Percentiles rank a stretch among this genome's conserved stretches.
phyloP scores from a whole-genome alignment of 768 basidiomycete species.

The Pulveroboletus ravenelii region DNA sequence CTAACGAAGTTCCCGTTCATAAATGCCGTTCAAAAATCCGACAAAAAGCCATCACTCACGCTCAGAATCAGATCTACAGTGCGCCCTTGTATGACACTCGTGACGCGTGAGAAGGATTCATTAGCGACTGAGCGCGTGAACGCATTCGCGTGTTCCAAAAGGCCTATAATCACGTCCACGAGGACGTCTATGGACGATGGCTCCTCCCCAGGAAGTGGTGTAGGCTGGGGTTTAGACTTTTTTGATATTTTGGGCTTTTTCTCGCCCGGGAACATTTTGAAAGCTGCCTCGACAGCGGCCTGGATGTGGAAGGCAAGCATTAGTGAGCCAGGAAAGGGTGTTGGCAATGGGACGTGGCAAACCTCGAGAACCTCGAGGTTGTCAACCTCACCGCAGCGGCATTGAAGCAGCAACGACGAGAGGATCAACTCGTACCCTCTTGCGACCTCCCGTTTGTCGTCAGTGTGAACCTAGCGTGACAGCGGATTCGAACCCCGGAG shows the following conservation, averaged over 20 bases:
- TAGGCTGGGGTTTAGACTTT: constrained; percentile 26
- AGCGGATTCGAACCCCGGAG: neutral
- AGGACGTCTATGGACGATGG: constrained; percentile 76
- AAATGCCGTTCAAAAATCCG: neutral
- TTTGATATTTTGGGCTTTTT: constrained; percentile 40
- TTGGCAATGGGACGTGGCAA: constrained; percentile 3
- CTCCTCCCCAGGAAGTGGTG: constrained; percentile 20
- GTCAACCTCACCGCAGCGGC: constrained; percentile 63
- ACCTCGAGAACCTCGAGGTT: constrained; percentile 64
- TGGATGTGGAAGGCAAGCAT: constrained; percentile 23
- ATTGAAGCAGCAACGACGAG: constrained; percentile 63
- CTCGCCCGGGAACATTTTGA: constrained; percentile 44
- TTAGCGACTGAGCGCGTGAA: constrained; percentile 79
- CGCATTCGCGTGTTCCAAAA: constrained; percentile 76
- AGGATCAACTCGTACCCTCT: constrained; percentile 71
- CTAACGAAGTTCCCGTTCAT: constrained; percentile 37
- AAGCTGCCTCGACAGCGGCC: constrained; percentile 58
- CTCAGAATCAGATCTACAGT: constrained; percentile 78
- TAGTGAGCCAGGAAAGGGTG: neutral
- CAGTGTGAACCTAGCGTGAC: constrained; percentile 4
- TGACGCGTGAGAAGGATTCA: constrained; percentile 71
- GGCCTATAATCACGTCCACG: constrained; percentile 86
- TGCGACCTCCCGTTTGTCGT: constrained; percentile 30
- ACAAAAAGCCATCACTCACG: constrained; percentile 44
- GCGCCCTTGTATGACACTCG: constrained; percentile 57